These are phyloP conservation scores for Saturnispora sanitii DNA, from an alignment of 805 yeast species.

Conservation along the genomic window DNA sequence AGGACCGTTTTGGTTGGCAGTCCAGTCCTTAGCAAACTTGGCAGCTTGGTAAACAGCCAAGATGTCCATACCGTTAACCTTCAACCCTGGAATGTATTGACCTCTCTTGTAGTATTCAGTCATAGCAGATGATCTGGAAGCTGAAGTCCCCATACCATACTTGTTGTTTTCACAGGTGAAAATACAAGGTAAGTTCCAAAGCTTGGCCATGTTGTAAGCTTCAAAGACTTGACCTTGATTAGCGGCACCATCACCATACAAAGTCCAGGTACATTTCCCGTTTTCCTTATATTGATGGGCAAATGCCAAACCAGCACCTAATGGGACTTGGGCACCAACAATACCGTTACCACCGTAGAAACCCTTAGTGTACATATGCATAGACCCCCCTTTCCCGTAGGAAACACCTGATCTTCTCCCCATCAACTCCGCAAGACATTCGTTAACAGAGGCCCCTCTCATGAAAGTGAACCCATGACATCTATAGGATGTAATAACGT, in stretches of 20 bases:
- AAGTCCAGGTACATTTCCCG: slow-evolving; percentile 66
- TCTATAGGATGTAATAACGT: slow-evolving; percentile 93
- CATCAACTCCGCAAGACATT: slow-evolving; percentile 90
- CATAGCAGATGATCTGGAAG: slow-evolving; percentile 92
- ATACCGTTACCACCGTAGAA: slow-evolving; percentile 99
- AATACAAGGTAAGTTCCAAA: slow-evolving; percentile 92
- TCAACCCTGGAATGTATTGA: slow-evolving; percentile 97
- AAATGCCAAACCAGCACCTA: slow-evolving; percentile 97
- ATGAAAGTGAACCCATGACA: slow-evolving; percentile 97
- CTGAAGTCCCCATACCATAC: slow-evolving; percentile 99
- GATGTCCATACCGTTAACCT: slow-evolving; percentile 98
- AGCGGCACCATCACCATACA: slow-evolving; percentile 99
- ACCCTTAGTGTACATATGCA: slow-evolving; percentile 95
- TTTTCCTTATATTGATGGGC: slow-evolving; percentile 92
- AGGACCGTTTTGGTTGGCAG: slow-evolving; percentile 89
- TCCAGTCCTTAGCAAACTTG: slow-evolving; percentile 95
- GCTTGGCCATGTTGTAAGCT: slow-evolving; percentile 96
- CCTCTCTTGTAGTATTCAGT: slow-evolving; percentile 98
- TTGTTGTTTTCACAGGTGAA: slow-evolving; percentile 98
- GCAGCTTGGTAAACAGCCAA: slow-evolving; percentile 93
- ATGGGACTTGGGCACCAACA: slow-evolving; percentile 98
- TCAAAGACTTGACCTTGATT: slow-evolving; percentile 99
- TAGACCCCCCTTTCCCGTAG: slow-evolving; percentile 98
- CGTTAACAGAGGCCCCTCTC: slow-evolving; percentile 90
- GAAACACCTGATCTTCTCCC: slow-evolving; percentile 94